phyloP scores from a whole-genome alignment of 352 stramenopile genomes.

The Pythium scleroteichum region DNA sequence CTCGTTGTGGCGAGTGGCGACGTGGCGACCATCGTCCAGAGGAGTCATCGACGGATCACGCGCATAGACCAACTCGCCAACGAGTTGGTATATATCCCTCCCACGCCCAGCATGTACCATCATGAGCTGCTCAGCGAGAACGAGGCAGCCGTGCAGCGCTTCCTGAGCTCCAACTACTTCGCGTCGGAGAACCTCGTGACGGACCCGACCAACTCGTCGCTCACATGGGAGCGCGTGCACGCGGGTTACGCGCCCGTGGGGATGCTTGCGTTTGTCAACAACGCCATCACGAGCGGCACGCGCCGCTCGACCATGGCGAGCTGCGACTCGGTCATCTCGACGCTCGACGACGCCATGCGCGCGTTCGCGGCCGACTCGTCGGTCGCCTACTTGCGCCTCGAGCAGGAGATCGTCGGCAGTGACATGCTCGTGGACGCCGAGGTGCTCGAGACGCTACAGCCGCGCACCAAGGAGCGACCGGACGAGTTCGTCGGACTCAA shows the following conservation, averaged over 20 bases:
- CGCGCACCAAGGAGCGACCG: conserved; percentile 61
- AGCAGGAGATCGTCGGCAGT: conserved; percentile 55
- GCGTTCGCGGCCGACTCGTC: conserved; percentile 57
- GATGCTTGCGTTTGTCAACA: conserved; percentile 24
- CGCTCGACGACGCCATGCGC: conserved; percentile 57
- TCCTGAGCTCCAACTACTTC: conserved; percentile 27
- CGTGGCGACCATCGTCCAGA: no score
- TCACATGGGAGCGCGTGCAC: conserved; percentile 26
- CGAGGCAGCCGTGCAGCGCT: conserved; percentile 21
- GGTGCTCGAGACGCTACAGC: conserved; percentile 68
- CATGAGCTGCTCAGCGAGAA: conserved; percentile 23
- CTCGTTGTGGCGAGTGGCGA: no score
- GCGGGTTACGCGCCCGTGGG: conserved; percentile 23
- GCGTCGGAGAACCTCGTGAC: conserved; percentile 25
- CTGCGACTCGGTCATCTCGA: conserved; percentile 57
- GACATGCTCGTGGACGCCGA: conserved; percentile 65
- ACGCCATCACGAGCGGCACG: conserved; percentile 28
- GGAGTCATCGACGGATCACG: no score
- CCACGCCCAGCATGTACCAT: conserved; percentile 7
- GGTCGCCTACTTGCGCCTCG: conserved; percentile 49
- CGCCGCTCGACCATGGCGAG: conserved; percentile 52
- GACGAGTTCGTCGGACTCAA: conserved; percentile 81
- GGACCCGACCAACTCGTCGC: conserved; percentile 17
- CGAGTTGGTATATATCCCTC: background rate
- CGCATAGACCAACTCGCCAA: background rate